Percentiles rank a stretch among this genome's conserved stretches.
Conservation (phyloP, 108 stramenopile genomes). For the Fistulifera solaris region DNA sequence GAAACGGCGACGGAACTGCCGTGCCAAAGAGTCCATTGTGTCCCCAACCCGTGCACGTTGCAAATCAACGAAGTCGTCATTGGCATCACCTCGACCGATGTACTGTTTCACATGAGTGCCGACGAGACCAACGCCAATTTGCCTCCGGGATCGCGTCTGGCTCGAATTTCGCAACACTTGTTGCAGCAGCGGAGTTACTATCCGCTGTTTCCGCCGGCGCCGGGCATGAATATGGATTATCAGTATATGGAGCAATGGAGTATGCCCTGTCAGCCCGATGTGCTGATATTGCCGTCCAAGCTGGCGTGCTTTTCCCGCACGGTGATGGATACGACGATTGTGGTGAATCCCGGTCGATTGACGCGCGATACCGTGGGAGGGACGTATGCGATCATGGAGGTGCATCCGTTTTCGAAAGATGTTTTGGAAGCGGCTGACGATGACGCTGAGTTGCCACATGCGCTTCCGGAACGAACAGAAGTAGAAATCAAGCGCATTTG, state of each 20-base stretch:
- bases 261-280: slow-evolving; percentile 84
- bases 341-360: slow-evolving; percentile 84
- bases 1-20: slow-evolving; percentile 15
- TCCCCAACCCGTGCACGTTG: slow-evolving; percentile 86
- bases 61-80: slow-evolving; percentile 80
- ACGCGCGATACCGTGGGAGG: slow-evolving; percentile 82
- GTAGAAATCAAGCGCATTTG: slow-evolving; percentile 76
- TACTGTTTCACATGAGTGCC: slow-evolving; percentile 71
- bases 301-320: slow-evolving; percentile 74
- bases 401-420: slow-evolving; percentile 67
- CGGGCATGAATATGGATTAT: slow-evolving; percentile 73
- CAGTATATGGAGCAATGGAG: slow-evolving; percentile 55
- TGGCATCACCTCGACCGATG: slow-evolving; percentile 85
- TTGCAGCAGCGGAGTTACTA: slow-evolving; percentile 89
- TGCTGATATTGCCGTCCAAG: slow-evolving; percentile 88
- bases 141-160: slow-evolving; percentile 52
- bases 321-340: slow-evolving; percentile 44
- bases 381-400: slow-evolving; percentile 79
- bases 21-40: slow-evolving; percentile 62
- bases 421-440: slow-evolving; percentile 35
- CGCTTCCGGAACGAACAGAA: slow-evolving; percentile 45
- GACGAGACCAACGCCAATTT: slow-evolving; percentile 78
- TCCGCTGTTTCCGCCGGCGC: slow-evolving; percentile 82
- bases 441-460: slow-evolving; percentile 31
- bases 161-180: slow-evolving; percentile 85